Conservation (phyloP, 1,284 basidiomycete genomes). For the Rhodotorula sp. region DNA sequence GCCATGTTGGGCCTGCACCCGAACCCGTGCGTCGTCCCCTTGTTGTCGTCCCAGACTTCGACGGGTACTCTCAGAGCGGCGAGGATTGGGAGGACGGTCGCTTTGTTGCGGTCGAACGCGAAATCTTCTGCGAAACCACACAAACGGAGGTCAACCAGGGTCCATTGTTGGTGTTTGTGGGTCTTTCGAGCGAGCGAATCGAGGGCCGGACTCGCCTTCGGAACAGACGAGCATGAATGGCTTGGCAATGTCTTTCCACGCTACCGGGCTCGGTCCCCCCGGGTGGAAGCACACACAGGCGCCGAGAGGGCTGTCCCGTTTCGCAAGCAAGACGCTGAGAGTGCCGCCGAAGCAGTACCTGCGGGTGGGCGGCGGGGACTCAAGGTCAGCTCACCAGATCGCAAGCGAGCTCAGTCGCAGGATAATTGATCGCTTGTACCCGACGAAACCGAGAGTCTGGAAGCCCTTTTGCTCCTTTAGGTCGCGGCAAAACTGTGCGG, state of each 20-base stretch:
- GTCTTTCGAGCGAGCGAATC: not conserved
- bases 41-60: not conserved
- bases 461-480: constrained; percentile 7
- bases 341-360: constrained; percentile 13
- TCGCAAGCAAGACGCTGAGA: constrained; percentile 3
- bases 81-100: not conserved
- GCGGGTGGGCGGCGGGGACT: not conserved
- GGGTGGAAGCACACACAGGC: constrained; percentile 14
- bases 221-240: constrained; percentile 12
- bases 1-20: constrained; percentile 3
- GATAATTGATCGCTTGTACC: no score
- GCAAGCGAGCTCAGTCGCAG: no score
- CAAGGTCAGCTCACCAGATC: no score
- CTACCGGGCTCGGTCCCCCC: not conserved
- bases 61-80: not conserved
- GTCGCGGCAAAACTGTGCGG: constrained; percentile 11
- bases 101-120: constrained; percentile 8
- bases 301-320: constrained; percentile 3
- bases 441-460: constrained; percentile 10
- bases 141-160: no score
- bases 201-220: not conserved
- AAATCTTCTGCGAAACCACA: constrained; percentile 11
- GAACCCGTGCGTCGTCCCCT: constrained; percentile 10
- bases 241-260: not conserved
- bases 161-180: no score